Conservation (phyloP, 805 yeast species). For the Cyberlindnera samutprakarnensis region DNA sequence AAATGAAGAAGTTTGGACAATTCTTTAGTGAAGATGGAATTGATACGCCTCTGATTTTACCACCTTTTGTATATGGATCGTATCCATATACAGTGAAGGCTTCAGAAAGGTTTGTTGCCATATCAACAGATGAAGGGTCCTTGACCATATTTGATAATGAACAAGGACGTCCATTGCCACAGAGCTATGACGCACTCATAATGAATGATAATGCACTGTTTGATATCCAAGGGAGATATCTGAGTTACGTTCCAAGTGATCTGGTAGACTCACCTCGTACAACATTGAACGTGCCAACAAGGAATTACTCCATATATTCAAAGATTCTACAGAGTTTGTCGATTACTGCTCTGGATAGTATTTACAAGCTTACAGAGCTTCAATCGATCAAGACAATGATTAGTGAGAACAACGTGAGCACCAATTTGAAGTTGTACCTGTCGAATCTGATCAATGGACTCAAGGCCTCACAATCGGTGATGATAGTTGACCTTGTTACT, state of each 20-base stretch:
- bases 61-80: slow-evolving; percentile 21
- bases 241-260: slow-evolving; percentile 29
- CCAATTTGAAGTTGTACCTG: slow-evolving; percentile 8
- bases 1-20: slow-evolving; percentile 18
- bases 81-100: slow-evolving; percentile 18
- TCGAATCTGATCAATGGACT: slow-evolving; percentile 15
- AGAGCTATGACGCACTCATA: slow-evolving; percentile 12
- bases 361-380: slow-evolving; percentile 39
- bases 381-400: slow-evolving; percentile 7
- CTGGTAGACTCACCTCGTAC: slow-evolving; percentile 3
- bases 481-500: slow-evolving; percentile 40
- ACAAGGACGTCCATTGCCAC: slow-evolving; percentile 12
- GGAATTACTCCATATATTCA: slow-evolving; percentile 17
- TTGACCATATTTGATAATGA: slow-evolving; percentile 19
- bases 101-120: slow-evolving; percentile 17
- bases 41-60: slow-evolving; percentile 16
- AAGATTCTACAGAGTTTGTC: slow-evolving; percentile 39
- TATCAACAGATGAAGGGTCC: slow-evolving; percentile 24
- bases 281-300: slow-evolving; percentile 13
- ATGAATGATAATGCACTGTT: slow-evolving; percentile 32
- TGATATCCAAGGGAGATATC: slow-evolving; percentile 35
- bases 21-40: slow-evolving; percentile 6
- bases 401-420: slow-evolving; percentile 9
- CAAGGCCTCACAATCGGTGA: slow-evolving; percentile 25
- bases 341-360: slow-evolving; percentile 44